These are phyloP conservation scores for Miamiensis avidus DNA, from an alignment of 169 alveolate species.

Conservation along the genomic window DNA sequence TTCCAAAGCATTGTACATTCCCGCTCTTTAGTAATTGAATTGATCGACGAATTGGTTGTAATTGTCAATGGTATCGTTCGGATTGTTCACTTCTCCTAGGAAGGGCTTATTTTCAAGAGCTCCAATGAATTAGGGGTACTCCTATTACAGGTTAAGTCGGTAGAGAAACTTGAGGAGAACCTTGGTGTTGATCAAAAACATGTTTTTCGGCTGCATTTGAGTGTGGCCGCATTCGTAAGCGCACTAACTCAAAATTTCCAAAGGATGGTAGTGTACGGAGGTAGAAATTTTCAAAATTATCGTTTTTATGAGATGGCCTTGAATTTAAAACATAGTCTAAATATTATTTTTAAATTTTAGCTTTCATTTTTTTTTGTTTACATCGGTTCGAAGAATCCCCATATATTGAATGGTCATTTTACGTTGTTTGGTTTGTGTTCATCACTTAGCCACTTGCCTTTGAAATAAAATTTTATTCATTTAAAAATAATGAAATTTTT, in stretches of 20 bases:
- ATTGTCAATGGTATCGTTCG: background rate
- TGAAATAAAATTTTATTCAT: no score
- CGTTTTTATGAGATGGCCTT: background rate
- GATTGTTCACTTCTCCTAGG: background rate
- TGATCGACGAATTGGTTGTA: background rate
- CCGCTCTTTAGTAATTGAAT: background rate
- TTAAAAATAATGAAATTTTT: no score
- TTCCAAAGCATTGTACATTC: background rate
- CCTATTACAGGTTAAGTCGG: background rate
- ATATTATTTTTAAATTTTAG: no score
- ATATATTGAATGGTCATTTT: no score
- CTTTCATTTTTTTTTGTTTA: no score
- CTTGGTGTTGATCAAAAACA: background rate
- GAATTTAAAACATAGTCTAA: background rate
- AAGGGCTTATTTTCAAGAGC: background rate
- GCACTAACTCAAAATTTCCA: background rate
- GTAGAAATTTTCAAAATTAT: background rate
- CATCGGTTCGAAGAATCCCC: no score
- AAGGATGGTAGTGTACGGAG: background rate
- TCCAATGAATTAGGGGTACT: background rate
- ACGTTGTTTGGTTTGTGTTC: no score
- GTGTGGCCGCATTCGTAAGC: background rate
- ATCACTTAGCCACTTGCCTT: no score
- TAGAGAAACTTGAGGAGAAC: background rate
- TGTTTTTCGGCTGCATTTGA: background rate